Evolutionary conservation across 345 rosid species (phyloP), one percentile per base, ranked within the genome.

Genomic region (Lepidium didymum): DNA sequence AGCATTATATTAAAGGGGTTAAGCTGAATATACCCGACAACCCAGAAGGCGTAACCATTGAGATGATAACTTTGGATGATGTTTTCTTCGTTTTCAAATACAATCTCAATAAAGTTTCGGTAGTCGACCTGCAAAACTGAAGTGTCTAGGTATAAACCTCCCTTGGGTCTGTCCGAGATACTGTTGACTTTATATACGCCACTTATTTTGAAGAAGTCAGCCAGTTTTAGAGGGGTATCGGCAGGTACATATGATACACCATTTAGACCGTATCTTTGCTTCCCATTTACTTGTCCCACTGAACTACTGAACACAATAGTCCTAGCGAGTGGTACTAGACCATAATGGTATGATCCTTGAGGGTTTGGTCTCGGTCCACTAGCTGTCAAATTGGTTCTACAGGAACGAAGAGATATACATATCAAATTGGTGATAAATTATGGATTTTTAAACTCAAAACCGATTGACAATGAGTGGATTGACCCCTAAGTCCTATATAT

Each of bases 311-410:
- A 86, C 34, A 75, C 79, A 51, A 87, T 68, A 34, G 95, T 83
- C 44, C 78, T 79, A 7, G 83, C 75, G 25, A 86, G 81, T 54
- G 87, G 90, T 75, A 94, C 84, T 75, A 91, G 49, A 33, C 99
- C 99, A 75, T 91, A 91, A 80, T 94, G 99, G 85, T 94, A 94
- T 12, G 99, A 91, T 9, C 99, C 99, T 72, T 94, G 99, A 2
- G 99, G 99, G 76, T 94, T 94, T 23, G 99, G 99, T 77, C 99
- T 86, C 45, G 99, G 99, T 57, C 99, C 99, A 75, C 99, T 94
- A 15, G 99, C 97, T 10, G 99, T 89, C 47, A 94, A 88, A 67
- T 94, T 91, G 41, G 96, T 60, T 78, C 98, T 93, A 73, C 12
- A 61, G 46, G 29, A 58, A 37, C 8, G 7, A 13, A 56, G 4